Percentiles rank a stretch among this genome's conserved stretches.
Evolutionary conservation across 441 rosid species (phyloP).

Genomic region (Raphanus hybrid): DNA sequence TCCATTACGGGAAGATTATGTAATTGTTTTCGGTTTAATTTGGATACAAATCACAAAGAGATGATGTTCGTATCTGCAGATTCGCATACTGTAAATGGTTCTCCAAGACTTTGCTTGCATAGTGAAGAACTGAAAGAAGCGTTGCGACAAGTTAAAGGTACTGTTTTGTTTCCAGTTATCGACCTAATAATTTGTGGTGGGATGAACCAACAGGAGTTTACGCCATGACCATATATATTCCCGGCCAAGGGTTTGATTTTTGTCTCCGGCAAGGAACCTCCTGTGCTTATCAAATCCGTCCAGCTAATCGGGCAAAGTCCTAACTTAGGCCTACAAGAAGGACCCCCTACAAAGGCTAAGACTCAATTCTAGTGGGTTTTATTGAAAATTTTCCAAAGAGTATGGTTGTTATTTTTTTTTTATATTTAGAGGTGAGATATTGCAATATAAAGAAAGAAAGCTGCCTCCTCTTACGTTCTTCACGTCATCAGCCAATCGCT

Average conservation of each 20-base stretch:
- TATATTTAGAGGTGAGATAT: background rate
- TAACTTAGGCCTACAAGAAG: constrained; percentile 27
- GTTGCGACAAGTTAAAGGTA: constrained; percentile 17
- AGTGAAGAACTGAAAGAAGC: constrained; percentile 14
- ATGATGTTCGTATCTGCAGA: constrained; percentile 10
- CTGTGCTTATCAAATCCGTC: constrained; percentile 21
- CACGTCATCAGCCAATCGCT: constrained; percentile 3
- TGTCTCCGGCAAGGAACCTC: constrained; percentile 29
- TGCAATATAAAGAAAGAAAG: constrained; percentile 7
- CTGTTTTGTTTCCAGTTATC: background rate
- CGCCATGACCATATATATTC: constrained; percentile 26
- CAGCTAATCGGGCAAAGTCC: constrained; percentile 18
- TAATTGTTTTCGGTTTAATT: background rate
- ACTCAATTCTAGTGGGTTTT: background rate
- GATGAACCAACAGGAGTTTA: constrained; percentile 17
- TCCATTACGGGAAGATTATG: constrained; percentile 6
- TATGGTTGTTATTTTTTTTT: constrained; percentile 1
- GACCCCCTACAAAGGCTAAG: constrained; percentile 29
- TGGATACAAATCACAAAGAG: background rate
- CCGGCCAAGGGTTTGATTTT: constrained; percentile 23
- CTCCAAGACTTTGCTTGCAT: constrained; percentile 16
- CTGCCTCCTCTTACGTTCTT: background rate
- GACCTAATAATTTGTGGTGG: background rate
- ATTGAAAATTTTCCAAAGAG: background rate
- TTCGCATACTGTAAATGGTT: constrained; percentile 28